Conservation (phyloP, 2,329 filamentous ascomycete genomes). For the Sclerotinia sclerotiorum region DNA sequence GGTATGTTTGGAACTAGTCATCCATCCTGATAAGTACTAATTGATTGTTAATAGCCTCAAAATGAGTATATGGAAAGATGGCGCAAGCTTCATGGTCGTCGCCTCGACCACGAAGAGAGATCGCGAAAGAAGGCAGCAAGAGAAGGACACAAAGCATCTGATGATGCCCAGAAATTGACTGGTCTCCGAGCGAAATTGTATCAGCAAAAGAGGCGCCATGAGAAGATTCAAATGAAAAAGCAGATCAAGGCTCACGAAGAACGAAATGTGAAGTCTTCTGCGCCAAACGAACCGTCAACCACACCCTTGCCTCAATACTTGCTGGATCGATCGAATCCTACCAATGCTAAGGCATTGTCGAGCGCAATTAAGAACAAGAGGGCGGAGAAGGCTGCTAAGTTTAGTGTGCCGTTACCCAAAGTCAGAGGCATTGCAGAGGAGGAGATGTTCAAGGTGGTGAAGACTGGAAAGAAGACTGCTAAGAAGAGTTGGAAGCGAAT, state of each 20-base stretch:
- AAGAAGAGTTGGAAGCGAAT: conserved; percentile 70
- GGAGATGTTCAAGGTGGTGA: conserved; percentile 97
- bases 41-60: conserved; percentile 60
- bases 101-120: conserved; percentile 63
- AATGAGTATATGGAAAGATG: conserved; percentile 83
- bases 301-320: conserved; percentile 90
- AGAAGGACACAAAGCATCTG: conserved; percentile 82
- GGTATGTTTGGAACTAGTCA: conserved; percentile 24
- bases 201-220: conserved; percentile 88
- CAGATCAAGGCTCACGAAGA: conserved; percentile 92
- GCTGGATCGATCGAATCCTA: conserved; percentile 70
- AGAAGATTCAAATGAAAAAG: conserved; percentile 99
- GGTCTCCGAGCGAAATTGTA: conserved; percentile 91
- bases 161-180: conserved; percentile 89
- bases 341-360: conserved; percentile 66
- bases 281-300: conserved; percentile 73
- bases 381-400: conserved; percentile 89
- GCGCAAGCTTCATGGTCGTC: conserved; percentile 59
- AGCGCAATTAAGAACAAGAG: conserved; percentile 95
- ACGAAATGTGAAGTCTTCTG: conserved; percentile 85
- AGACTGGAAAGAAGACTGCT: conserved; percentile 90
- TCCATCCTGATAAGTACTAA: conserved; percentile 34
- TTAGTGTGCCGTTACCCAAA: conserved; percentile 88
- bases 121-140: conserved; percentile 82
- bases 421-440: conserved; percentile 91